Evolutionary conservation across 768 basidiomycete species (phyloP).

Genomic region (Phylloporus scabripes): DNA sequence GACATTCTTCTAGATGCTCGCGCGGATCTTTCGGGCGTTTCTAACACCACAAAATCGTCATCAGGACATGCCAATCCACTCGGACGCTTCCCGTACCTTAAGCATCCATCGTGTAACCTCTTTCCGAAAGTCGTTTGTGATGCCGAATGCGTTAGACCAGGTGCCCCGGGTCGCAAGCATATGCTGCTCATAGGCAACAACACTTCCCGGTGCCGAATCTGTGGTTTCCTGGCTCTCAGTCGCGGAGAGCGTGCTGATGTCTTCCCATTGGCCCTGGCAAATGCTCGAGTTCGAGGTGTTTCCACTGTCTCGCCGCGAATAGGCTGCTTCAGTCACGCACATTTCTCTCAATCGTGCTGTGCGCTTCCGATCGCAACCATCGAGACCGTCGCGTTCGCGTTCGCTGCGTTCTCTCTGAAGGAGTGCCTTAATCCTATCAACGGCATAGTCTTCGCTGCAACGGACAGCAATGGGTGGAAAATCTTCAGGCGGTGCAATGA

Average conservation of each 20-base stretch:
- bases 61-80: not conserved
- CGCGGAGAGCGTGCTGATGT: too few relatives aligned
- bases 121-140: conserved; percentile 33
- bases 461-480: conserved; percentile 19
- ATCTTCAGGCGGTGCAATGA: conserved; percentile 49
- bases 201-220: not conserved
- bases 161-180: not conserved
- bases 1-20: not conserved
- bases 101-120: conserved; percentile 43
- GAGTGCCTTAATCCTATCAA: conserved; percentile 37
- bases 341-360: not conserved
- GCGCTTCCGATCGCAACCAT: too few relatives aligned
- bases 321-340: not conserved
- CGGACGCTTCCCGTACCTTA: conserved; percentile 28
- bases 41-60: conserved; percentile 1
- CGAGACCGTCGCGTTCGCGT: conserved; percentile 32
- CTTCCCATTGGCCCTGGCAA: not conserved
- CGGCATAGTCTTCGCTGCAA: conserved; percentile 39
- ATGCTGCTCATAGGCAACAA: not conserved
- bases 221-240: conserved; percentile 1
- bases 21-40: not conserved
- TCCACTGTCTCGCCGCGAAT: conserved; percentile 5
- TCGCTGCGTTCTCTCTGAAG: conserved; percentile 38
- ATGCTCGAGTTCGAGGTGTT: conserved; percentile 12
- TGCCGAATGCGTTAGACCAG: conserved; percentile 23